phyloP scores from a whole-genome alignment of 495 filamentous ascomycete genomes.

The Parathielavia hyrcaniae region DNA sequence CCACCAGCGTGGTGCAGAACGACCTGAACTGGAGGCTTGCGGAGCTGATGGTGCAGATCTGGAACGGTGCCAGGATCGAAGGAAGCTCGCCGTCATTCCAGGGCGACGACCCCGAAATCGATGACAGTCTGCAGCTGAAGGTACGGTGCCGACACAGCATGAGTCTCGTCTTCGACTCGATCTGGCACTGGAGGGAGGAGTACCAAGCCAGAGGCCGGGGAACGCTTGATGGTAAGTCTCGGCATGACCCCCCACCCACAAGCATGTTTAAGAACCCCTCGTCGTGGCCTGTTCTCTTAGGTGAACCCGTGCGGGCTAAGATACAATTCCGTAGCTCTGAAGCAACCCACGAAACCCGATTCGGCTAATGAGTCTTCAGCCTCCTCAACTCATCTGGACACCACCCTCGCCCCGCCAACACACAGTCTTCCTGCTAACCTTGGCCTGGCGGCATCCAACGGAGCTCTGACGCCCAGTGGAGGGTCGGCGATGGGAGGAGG shows the following conservation, averaged over 20 bases:
- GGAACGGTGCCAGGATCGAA: conserved; percentile 64
- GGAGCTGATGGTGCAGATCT: conserved; percentile 87
- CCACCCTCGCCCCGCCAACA: conserved; percentile 43
- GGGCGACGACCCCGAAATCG: conserved; percentile 43
- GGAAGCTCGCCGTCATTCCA: conserved; percentile 36
- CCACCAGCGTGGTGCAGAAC: conserved; percentile 72
- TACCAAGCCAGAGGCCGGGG: conserved; percentile 69
- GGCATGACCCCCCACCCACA: not conserved
- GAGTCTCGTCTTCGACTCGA: conserved; percentile 85
- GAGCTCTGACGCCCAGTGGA: conserved; percentile 42
- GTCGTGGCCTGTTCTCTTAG: conserved; percentile 14
- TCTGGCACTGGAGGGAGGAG: conserved; percentile 90
- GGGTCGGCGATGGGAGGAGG: conserved; percentile 37
- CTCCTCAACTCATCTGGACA: conserved; percentile 55
- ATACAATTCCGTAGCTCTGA: conserved; percentile 54
- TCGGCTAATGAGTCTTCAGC: conserved; percentile 66
- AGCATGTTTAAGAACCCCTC: conserved; percentile 9
- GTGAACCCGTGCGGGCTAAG: conserved; percentile 31
- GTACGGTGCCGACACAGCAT: conserved; percentile 88
- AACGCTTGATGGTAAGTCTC: conserved; percentile 65
- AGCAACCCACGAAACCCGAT: conserved; percentile 83
- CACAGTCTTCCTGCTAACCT: conserved; percentile 31
- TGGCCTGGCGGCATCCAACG: conserved; percentile 36
- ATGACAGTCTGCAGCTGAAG: conserved; percentile 75
- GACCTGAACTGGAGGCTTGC: conserved; percentile 80